Conservation (phyloP, 1,139 yeast genomes). For the Arxiozyma telluris region DNA sequence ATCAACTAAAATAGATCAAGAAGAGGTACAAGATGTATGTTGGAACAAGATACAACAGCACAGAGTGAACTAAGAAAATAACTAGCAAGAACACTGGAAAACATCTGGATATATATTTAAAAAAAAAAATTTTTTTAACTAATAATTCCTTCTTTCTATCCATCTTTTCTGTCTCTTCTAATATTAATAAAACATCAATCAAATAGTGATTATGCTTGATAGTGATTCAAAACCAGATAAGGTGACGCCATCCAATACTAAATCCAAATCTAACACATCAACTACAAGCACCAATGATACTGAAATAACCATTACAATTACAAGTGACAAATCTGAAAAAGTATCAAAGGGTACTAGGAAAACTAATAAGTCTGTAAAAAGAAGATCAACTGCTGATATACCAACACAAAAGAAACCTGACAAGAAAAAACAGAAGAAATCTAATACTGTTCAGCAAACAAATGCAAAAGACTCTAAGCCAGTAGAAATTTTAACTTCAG, state of each 20-base stretch:
- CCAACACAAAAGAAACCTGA: not conserved
- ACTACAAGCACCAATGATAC: not conserved
- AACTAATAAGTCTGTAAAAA: not conserved
- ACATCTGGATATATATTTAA: no score
- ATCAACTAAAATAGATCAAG: no score
- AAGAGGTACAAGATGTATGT: no score
- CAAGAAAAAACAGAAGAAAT: not conserved
- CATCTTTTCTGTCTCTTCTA: not conserved
- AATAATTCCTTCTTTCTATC: no score
- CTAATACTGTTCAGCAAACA: not conserved
- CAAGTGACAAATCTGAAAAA: not conserved
- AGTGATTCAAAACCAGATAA: not conserved
- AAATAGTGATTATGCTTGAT: slow-evolving; percentile 1
- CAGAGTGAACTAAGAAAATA: no score
- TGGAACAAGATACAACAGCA: not conserved
- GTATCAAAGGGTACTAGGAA: not conserved
- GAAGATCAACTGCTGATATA: slow-evolving; percentile 3
- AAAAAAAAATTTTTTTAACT: no score
- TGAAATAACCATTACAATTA: no score
- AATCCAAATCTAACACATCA: no score
- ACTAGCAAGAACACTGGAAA: no score
- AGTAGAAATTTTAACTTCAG: not conserved
- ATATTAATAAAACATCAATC: not conserved
- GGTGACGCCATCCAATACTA: not conserved
- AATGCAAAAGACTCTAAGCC: not conserved